Evolutionary conservation across 2,329 filamentous ascomycete genomes (phyloP).

Genomic region (Aspergillus ochraceoroseus): DNA sequence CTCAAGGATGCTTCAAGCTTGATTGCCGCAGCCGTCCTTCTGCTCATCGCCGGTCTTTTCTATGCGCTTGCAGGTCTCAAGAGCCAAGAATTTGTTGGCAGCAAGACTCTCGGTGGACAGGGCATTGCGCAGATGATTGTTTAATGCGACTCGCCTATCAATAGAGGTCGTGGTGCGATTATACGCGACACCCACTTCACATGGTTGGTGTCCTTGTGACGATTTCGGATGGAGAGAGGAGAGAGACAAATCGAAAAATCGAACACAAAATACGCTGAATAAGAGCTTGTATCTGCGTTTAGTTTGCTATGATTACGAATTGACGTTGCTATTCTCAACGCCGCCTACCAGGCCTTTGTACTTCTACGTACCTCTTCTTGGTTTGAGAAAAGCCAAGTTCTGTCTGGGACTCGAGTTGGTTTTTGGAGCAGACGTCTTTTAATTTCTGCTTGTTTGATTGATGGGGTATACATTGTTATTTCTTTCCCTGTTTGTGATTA

Average conservation of each 20-base stretch:
- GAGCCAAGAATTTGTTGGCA: constrained; percentile 51
- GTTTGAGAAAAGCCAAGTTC: constrained; percentile 9
- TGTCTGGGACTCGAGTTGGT: constrained; percentile 11
- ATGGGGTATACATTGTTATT: constrained; percentile 8
- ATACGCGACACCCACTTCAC: neutral
- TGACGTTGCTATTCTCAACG: constrained; percentile 19
- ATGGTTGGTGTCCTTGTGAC: too few relatives aligned
- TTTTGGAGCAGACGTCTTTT: constrained; percentile 9
- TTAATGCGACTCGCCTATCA: too few relatives aligned
- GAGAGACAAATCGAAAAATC: neutral
- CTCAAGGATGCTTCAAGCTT: constrained; percentile 62
- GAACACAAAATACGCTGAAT: constrained; percentile 6
- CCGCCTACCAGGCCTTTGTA: constrained; percentile 20
- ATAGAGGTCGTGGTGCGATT: too few relatives aligned
- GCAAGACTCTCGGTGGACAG: constrained; percentile 91
- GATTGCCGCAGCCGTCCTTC: constrained; percentile 78
- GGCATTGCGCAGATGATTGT: constrained; percentile 98
- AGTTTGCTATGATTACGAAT: constrained; percentile 24
- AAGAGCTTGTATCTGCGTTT: constrained; percentile 14
- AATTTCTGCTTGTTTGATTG: constrained; percentile 9
- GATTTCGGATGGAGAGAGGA: constrained; percentile 5
- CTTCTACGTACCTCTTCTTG: constrained; percentile 17
- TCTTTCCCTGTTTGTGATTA: neutral
- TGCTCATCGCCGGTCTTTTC: constrained; percentile 71
- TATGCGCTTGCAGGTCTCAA: constrained; percentile 54